phyloP scores from a whole-genome alignment of 1,139 yeast genomes.

The Pichia cactophila region DNA sequence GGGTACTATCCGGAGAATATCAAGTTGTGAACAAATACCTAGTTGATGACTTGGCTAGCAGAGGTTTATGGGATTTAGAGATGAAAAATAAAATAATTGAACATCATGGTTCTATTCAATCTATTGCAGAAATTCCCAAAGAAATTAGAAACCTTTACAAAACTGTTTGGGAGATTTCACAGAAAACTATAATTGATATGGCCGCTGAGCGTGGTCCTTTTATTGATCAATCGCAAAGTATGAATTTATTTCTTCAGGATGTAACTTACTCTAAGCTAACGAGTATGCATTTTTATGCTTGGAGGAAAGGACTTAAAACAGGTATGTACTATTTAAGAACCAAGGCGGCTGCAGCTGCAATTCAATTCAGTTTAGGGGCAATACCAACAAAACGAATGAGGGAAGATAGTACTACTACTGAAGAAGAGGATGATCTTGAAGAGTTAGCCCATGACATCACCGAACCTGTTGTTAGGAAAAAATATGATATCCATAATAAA shows the following conservation, averaged over 20 bases:
- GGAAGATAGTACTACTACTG: background rate
- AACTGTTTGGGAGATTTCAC: conserved; percentile 97
- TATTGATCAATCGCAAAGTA: conserved; percentile 90
- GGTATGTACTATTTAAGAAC: conserved; percentile 97
- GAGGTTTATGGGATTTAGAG: conserved; percentile 42
- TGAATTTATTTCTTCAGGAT: conserved; percentile 76
- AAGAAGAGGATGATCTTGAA: background rate
- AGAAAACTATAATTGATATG: conserved; percentile 81
- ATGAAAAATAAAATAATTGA: conserved; percentile 77
- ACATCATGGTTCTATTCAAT: conserved; percentile 81
- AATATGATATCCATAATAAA: conserved; percentile 17
- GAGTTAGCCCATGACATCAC: background rate
- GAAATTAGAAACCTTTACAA: conserved; percentile 74
- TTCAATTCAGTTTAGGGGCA: conserved; percentile 80
- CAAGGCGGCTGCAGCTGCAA: conserved; percentile 91
- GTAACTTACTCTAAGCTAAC: conserved; percentile 94
- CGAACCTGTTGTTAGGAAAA: background rate
- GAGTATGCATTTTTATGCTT: conserved; percentile 96
- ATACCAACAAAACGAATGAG: background rate
- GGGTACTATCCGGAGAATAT: conserved; percentile 53
- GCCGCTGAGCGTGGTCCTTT: conserved; percentile 93
- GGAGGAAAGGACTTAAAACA: conserved; percentile 95
- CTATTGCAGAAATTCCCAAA: conserved; percentile 66
- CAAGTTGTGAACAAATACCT: conserved; percentile 50
- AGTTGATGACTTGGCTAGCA: conserved; percentile 41